Base-by-base conservation (phyloP, 345 rosid genomes). In the Cardamine occulta region DNA sequence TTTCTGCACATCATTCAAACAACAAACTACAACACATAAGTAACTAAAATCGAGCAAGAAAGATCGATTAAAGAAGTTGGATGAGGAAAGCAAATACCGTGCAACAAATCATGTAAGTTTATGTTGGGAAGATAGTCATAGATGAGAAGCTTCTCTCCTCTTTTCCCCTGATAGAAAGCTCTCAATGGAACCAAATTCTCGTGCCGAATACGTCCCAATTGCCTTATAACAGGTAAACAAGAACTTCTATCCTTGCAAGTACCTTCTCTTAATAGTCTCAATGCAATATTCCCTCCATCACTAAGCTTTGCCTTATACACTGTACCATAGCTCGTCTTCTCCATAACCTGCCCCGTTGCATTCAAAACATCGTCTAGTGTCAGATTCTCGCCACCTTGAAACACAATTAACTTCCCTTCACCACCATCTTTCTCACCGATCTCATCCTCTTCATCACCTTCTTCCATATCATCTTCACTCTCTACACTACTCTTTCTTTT, bases 131-230 rank as follows among this genome's bases (percentile, higher is more conserved):
- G 88, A 80, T 88, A 92, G 68, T 95, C 99, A 80, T 91, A 95
- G 48, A 95, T 91, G 51, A 95, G 99, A 31, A 95, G 91, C 89
- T 95, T 90, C 74, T 95, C 99, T 65, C 99, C 97, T 85, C 97
- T 86, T 76, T 89, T 94, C 69, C 99, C 99, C 35, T 95, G 93
- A 81, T 95, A 95, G 81, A 92, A 95, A 74, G 99, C 99, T 84
- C 97, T 88, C 78, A 95, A 80, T 0, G 97, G 96, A 75, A 95
- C 86, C 86, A 95, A 80, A 77, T 85, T 91, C 86, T 91, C 99
- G 9, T 95, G 96, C 3, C 99, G 86, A 72, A 92, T 76, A 44
- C 84, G 88, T 28, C 97, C 97, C 42, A 94, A 63, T 65, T 91
- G 97, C 86, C 74, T 88, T 72, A 94, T 85, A 60, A 88, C 90